These are phyloP conservation scores for Rhododendron mucronatum DNA, from an alignment of 148 eudicot species.

Conservation along the genomic window DNA sequence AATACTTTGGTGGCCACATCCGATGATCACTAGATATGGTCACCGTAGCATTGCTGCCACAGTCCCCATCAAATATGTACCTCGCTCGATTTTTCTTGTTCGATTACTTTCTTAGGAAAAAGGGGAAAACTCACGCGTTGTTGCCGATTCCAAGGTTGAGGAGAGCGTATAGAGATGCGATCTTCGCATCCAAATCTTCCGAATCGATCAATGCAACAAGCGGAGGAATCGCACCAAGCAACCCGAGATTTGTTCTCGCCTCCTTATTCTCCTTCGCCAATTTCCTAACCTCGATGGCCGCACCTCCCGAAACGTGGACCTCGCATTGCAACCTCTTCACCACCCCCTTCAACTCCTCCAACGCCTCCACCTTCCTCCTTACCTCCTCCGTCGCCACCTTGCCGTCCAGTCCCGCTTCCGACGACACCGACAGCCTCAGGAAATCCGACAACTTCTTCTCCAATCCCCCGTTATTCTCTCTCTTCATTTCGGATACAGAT, in stretches of 20 bases:
- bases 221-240: slow-evolving; percentile 94
- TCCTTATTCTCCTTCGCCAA: slow-evolving; percentile 62
- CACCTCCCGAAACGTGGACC: slow-evolving; percentile 33
- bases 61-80: no score
- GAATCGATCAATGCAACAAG: slow-evolving; percentile 54
- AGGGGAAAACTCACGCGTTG: slow-evolving; percentile 44
- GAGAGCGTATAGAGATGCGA: slow-evolving; percentile 72
- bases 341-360: slow-evolving; percentile 51
- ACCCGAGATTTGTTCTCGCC: slow-evolving; percentile 55
- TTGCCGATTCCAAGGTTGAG: slow-evolving; percentile 85
- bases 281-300: slow-evolving; percentile 55
- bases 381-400: slow-evolving; percentile 23
- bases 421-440: slow-evolving; percentile 39
- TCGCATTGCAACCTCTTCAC: slow-evolving; percentile 43
- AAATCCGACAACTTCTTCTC: slow-evolving; percentile 66
- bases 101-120: background rate
- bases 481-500: slow-evolving; percentile 3
- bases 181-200: slow-evolving; percentile 21
- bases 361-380: slow-evolving; percentile 45
- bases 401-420: slow-evolving; percentile 11
- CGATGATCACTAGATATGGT: background rate
- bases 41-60: no score
- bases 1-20: background rate
- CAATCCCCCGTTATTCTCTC: slow-evolving; percentile 17
- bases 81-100: background rate